Evolutionary conservation across 2,329 filamentous ascomycete species (phyloP).

Genomic region (Ceratocystis diversiconidia): DNA sequence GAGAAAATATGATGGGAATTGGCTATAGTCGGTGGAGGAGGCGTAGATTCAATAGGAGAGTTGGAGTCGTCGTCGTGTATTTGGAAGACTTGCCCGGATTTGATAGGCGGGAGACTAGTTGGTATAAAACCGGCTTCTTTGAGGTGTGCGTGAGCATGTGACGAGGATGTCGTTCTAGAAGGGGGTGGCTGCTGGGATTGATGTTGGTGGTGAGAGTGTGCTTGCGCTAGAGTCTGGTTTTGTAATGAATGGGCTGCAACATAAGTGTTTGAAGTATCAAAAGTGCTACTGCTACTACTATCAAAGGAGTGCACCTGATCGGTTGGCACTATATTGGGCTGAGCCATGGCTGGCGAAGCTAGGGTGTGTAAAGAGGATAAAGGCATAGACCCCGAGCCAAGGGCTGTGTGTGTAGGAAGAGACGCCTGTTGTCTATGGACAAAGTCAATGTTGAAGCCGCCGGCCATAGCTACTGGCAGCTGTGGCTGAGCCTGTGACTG

Average conservation of each 20-base stretch:
- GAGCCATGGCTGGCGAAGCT: not conserved
- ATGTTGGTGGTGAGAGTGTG: not conserved
- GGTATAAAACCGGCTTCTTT: conserved; percentile 9
- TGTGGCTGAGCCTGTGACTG: not conserved
- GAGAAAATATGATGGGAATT: conserved; percentile 3
- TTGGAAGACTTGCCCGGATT: conserved; percentile 15
- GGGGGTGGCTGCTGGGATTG: not conserved
- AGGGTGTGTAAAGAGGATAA: not conserved
- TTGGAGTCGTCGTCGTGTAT: conserved; percentile 17
- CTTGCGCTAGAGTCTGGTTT: not conserved
- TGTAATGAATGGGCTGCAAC: not conserved
- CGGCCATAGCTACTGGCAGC: not conserved
- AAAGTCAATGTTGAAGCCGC: conserved; percentile 12
- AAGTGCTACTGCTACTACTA: not conserved
- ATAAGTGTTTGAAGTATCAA: not conserved
- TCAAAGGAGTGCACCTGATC: not conserved
- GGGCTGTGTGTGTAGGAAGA: not conserved
- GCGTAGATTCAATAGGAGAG: conserved; percentile 14
- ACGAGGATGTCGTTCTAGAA: conserved; percentile 7
- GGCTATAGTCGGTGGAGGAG: conserved; percentile 8
- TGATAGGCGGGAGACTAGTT: conserved; percentile 13
- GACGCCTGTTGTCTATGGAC: conserved; percentile 2
- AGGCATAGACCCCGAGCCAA: not conserved
- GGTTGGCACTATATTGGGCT: not conserved
- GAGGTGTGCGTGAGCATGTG: conserved; percentile 3